Percentiles rank a stretch among this genome's conserved stretches.
phyloP scores from a whole-genome alignment of 805 yeast genomes.

The Komagataella populi region DNA sequence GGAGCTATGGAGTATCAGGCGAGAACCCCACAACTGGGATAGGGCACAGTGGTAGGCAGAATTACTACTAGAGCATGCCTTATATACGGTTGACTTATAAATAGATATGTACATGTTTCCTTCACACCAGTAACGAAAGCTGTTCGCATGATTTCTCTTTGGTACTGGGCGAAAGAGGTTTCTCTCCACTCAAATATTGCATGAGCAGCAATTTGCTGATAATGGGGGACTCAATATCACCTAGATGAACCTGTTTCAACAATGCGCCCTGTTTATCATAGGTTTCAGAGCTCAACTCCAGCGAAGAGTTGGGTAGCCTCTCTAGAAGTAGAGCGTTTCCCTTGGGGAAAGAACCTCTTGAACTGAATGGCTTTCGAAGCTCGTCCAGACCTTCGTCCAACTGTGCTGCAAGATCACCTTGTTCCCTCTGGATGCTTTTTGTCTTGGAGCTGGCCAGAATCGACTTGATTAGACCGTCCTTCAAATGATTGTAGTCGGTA shows the following conservation, averaged over 20 bases:
- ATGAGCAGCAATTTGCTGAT: slow-evolving; percentile 57
- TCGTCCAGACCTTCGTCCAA: slow-evolving; percentile 49
- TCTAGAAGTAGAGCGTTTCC: slow-evolving; percentile 56
- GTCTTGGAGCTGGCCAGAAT: slow-evolving; percentile 54
- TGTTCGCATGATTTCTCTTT: slow-evolving; percentile 14
- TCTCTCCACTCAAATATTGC: slow-evolving; percentile 60
- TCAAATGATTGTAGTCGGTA: slow-evolving; percentile 81
- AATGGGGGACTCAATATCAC: slow-evolving; percentile 45
- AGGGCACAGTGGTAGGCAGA: background rate
- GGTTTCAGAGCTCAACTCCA: slow-evolving; percentile 30
- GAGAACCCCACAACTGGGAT: background rate
- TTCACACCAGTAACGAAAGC: background rate
- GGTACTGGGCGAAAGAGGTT: slow-evolving; percentile 49
- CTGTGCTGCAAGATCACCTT: slow-evolving; percentile 25
- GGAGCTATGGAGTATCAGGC: background rate
- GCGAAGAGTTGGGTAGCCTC: slow-evolving; percentile 29
- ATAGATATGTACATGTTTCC: background rate
- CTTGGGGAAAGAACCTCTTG: slow-evolving; percentile 59
- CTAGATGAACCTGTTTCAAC: slow-evolving; percentile 25
- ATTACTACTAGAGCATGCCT: background rate
- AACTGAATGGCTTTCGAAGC: slow-evolving; percentile 43
- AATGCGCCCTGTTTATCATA: slow-evolving; percentile 20
- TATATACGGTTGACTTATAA: background rate
- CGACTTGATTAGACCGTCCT: slow-evolving; percentile 81
- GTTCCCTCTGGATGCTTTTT: slow-evolving; percentile 22